Evolutionary conservation across 2,329 filamentous ascomycete genomes (phyloP).

Genomic region (Cordyceps javanica): DNA sequence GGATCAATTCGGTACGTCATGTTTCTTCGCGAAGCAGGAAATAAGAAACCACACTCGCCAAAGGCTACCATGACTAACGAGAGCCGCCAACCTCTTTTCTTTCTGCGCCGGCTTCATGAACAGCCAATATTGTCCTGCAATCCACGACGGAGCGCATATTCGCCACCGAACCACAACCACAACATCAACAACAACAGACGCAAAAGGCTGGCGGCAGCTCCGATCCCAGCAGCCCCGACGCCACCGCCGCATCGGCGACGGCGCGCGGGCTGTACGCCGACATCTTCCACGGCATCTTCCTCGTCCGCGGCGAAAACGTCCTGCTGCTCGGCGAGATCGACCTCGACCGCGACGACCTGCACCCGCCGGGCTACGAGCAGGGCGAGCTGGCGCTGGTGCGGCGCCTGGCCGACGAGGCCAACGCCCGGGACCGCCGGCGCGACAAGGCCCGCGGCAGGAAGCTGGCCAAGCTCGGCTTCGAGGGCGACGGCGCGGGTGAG

Average conservation of each 20-base stretch:
- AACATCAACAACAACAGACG: slow-evolving; percentile 25
- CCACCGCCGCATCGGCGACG: slow-evolving; percentile 11
- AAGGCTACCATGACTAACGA: background rate
- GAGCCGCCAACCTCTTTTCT: slow-evolving; percentile 1
- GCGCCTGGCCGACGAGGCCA: slow-evolving; percentile 65
- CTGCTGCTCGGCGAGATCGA: slow-evolving; percentile 92
- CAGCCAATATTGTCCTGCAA: slow-evolving; percentile 92
- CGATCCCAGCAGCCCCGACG: no score
- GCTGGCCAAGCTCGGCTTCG: slow-evolving; percentile 74
- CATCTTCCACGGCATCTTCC: slow-evolving; percentile 76
- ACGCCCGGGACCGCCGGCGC: slow-evolving; percentile 59
- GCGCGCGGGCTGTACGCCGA: slow-evolving; percentile 65
- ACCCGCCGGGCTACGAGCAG: slow-evolving; percentile 63
- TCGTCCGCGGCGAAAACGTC: slow-evolving; percentile 96
- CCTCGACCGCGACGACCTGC: slow-evolving; percentile 88
- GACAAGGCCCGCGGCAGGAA: slow-evolving; percentile 70
- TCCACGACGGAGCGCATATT: slow-evolving; percentile 88
- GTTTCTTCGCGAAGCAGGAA: background rate
- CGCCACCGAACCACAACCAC: slow-evolving; percentile 41
- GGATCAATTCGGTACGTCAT: slow-evolving; percentile 85
- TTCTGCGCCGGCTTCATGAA: no score
- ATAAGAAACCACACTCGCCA: background rate
- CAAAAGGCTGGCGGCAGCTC: no score
- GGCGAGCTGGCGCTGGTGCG: slow-evolving; percentile 66
- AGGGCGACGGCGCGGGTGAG: slow-evolving; percentile 77